These are phyloP conservation scores for Candida nitratophila DNA, from an alignment of 805 yeast genomes.

Conservation along the genomic window DNA sequence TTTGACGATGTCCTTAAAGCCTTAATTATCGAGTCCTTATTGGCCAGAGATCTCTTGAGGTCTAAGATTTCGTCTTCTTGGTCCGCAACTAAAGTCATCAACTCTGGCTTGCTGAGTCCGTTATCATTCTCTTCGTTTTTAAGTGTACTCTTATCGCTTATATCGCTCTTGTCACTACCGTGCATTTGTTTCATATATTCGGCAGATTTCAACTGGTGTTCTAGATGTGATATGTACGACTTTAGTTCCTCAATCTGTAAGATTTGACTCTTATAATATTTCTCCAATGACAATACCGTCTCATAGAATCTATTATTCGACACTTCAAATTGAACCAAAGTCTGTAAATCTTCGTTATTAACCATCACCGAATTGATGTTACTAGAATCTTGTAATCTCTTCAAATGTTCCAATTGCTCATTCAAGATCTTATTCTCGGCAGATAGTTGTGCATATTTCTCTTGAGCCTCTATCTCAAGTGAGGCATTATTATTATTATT, in stretches of 20 bases:
- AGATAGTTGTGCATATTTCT: slow-evolving; percentile 33
- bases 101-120: background rate
- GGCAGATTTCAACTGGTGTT: slow-evolving; percentile 36
- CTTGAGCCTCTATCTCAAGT: slow-evolving; percentile 6
- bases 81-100: slow-evolving; percentile 35
- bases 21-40: slow-evolving; percentile 73
- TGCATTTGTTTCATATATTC: slow-evolving; percentile 3
- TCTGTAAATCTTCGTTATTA: slow-evolving; percentile 53
- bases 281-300: slow-evolving; percentile 40
- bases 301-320: slow-evolving; percentile 25
- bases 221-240: slow-evolving; percentile 54
- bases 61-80: slow-evolving; percentile 65
- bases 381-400: slow-evolving; percentile 48
- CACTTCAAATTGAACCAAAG: slow-evolving; percentile 38
- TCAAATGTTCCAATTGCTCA: slow-evolving; percentile 64
- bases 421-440: slow-evolving; percentile 61
- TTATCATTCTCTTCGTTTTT: background rate
- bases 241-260: slow-evolving; percentile 53
- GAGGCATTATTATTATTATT: slow-evolving; percentile 1
- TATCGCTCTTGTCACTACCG: background rate
- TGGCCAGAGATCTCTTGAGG: slow-evolving; percentile 52
- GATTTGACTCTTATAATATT: slow-evolving; percentile 37
- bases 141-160: background rate
- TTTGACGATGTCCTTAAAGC: slow-evolving; percentile 63
- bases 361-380: slow-evolving; percentile 34